Evolutionary conservation across 495 filamentous ascomycete genomes (phyloP).

Genomic region (Monascus purpureus): DNA sequence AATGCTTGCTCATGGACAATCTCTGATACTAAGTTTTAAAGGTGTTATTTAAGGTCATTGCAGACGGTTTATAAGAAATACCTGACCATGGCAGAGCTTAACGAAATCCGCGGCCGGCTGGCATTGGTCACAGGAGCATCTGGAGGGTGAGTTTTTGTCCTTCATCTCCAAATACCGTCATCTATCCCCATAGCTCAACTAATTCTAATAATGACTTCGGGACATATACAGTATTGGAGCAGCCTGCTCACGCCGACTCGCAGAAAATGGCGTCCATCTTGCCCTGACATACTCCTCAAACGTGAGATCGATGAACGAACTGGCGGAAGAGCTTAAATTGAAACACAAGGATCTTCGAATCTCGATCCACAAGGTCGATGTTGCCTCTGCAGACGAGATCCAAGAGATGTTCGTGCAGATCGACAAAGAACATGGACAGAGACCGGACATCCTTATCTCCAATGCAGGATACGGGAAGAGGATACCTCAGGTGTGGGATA

Average conservation of each 20-base stretch:
- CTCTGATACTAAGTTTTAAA: too few relatives aligned
- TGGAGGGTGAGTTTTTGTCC: conserved; percentile 36
- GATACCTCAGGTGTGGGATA: conserved; percentile 35
- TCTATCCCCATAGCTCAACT: conserved; percentile 1
- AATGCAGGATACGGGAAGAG: conserved; percentile 43
- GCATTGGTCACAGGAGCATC: conserved; percentile 54
- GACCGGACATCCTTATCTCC: conserved; percentile 49
- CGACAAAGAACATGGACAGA: conserved; percentile 33
- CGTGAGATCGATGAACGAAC: conserved; percentile 25
- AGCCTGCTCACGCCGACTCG: conserved; percentile 43
- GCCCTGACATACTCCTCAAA: conserved; percentile 49
- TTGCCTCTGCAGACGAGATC: conserved; percentile 36
- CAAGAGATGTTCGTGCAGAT: conserved; percentile 38
- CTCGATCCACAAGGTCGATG: conserved; percentile 43
- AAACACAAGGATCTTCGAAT: conserved; percentile 27
- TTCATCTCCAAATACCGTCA: not conserved
- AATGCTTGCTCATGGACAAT: too few relatives aligned
- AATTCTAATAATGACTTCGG: not conserved
- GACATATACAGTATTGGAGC: conserved; percentile 47
- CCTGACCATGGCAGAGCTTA: conserved; percentile 9
- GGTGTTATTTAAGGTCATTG: too few relatives aligned
- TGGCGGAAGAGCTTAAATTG: conserved; percentile 26
- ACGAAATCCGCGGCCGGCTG: conserved; percentile 42
- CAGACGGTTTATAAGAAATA: too few relatives aligned
- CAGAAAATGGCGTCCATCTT: conserved; percentile 36